phyloP scores from a whole-genome alignment of 192 early-diverging fungal genomes.

The Endogone sp. region DNA sequence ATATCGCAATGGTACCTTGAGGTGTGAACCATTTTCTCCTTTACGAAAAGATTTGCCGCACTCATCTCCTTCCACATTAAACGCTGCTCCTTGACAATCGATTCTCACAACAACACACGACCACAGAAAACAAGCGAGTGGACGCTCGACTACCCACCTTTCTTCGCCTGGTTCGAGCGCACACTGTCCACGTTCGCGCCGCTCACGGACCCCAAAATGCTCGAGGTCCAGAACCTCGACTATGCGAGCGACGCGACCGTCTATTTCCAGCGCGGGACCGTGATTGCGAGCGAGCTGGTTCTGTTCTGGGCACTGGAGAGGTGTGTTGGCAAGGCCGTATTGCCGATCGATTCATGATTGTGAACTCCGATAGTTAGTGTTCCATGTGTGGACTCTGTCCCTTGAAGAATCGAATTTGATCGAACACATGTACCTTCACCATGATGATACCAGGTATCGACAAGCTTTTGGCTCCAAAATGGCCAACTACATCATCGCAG shows the following conservation, averaged over 20 bases:
- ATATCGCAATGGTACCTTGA: constrained; percentile 84
- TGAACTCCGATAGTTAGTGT: neutral
- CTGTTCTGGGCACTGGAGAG: constrained; percentile 64
- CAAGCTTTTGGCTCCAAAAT: constrained; percentile 17
- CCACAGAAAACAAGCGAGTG: constrained; percentile 74
- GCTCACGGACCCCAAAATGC: constrained; percentile 66
- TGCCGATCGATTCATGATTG: neutral
- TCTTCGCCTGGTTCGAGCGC: constrained; percentile 97
- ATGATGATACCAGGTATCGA: constrained; percentile 8
- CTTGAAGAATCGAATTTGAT: constrained; percentile 11
- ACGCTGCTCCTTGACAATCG: neutral
- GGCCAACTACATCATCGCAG: constrained; percentile 42
- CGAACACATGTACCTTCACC: neutral
- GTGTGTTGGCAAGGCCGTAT: constrained; percentile 21
- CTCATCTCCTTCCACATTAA: neutral
- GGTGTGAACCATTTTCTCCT: constrained; percentile 39
- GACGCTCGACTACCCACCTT: constrained; percentile 97
- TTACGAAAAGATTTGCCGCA: neutral
- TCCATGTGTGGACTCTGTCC: neutral
- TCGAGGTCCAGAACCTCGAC: constrained; percentile 62
- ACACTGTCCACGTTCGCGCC: constrained; percentile 57
- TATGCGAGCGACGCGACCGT: constrained; percentile 67
- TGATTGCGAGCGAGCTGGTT: constrained; percentile 78
- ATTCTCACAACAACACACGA: neutral
- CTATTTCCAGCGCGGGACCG: constrained; percentile 80